Conservation (phyloP, 495 filamentous ascomycete species). For the Podospora pseudocomata region DNA sequence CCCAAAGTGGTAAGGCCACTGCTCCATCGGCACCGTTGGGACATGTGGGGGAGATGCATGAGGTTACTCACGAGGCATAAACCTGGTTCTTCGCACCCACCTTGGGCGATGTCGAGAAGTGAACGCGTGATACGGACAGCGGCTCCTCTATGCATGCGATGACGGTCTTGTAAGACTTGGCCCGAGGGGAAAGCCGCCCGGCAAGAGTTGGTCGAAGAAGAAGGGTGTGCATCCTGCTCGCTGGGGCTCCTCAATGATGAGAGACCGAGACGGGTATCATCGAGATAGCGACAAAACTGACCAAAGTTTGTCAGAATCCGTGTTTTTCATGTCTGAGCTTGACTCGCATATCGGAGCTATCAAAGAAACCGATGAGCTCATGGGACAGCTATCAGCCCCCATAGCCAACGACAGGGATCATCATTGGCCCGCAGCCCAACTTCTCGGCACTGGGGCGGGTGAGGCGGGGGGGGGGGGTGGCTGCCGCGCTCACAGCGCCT, state of each 20-base stretch:
- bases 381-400: neutral
- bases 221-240: neutral
- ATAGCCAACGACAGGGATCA: neutral
- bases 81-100: conserved; percentile 41
- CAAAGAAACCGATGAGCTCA: neutral
- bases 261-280: neutral
- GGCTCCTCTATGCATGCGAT: conserved; percentile 1
- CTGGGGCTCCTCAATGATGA: neutral
- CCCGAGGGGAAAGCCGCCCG: neutral
- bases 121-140: conserved; percentile 10
- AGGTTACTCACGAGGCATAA: conserved; percentile 41
- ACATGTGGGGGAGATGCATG: neutral
- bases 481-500: neutral
- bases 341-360: neutral
- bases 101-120: conserved; percentile 32
- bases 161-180: conserved; percentile 2
- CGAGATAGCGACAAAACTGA: neutral
- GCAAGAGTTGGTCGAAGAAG: neutral
- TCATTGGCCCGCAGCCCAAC: neutral
- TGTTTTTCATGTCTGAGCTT: neutral
- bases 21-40: neutral
- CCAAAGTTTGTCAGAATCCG: neutral
- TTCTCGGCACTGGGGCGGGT: neutral
- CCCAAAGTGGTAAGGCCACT: neutral
- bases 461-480: neutral